Conservation (phyloP, 2,329 filamentous ascomycete genomes). For the Cladosporium sp. region DNA sequence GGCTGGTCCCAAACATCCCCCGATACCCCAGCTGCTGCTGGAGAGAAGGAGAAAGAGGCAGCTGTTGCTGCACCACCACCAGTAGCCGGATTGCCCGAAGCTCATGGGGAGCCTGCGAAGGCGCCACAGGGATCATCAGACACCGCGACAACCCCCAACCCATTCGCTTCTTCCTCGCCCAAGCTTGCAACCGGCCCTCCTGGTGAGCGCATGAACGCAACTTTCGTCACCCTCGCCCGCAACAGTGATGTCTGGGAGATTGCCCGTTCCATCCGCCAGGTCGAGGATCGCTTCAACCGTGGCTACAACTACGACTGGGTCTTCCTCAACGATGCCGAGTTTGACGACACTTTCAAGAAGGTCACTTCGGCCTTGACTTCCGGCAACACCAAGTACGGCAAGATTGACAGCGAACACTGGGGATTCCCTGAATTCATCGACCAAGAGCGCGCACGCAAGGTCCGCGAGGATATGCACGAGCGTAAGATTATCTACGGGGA, state of each 20-base stretch:
- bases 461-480: conserved; percentile 89
- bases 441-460: conserved; percentile 85
- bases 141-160: conserved; percentile 35
- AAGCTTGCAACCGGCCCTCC: conserved; percentile 49
- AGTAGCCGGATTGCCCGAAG: not conserved
- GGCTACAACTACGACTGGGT: conserved; percentile 99
- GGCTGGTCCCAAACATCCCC: conserved; percentile 21
- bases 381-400: conserved; percentile 85
- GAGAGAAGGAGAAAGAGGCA: conserved; percentile 8
- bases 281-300: conserved; percentile 97
- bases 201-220: conserved; percentile 87
- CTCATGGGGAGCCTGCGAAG: not conserved
- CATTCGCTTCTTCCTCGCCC: conserved; percentile 25
- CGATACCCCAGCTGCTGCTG: not conserved
- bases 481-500: conserved; percentile 98
- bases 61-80: not conserved
- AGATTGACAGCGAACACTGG: conserved; percentile 92
- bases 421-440: conserved; percentile 96
- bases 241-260: conserved; percentile 97
- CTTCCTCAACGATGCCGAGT: conserved; percentile 94
- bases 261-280: conserved; percentile 88
- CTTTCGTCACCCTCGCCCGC: conserved; percentile 91
- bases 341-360: conserved; percentile 90
- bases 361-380: conserved; percentile 88
- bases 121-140: conserved; percentile 4